These are phyloP conservation scores for Auxenochlorella protothecoides DNA, from an alignment of 139 green algal species.

Conservation along the genomic window DNA sequence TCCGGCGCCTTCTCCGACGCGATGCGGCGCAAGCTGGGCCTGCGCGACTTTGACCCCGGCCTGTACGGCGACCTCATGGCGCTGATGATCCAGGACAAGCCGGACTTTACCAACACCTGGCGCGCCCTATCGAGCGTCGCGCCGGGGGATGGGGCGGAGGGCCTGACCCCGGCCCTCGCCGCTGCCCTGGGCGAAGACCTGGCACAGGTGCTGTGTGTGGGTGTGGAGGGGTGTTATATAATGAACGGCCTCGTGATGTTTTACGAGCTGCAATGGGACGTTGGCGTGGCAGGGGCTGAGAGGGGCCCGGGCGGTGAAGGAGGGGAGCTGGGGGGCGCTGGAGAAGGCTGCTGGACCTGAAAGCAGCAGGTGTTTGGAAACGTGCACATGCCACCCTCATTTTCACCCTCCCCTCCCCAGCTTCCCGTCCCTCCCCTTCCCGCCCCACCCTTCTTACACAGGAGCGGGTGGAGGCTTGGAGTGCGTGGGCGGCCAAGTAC, in stretches of 20 bases:
- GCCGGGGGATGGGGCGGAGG: background rate
- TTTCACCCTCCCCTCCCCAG: too few species aligned
- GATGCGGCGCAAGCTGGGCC: conserved; percentile 66
- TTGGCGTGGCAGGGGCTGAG: too few species aligned
- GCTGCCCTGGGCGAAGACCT: background rate
- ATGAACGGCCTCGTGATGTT: background rate
- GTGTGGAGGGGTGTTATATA: too few species aligned
- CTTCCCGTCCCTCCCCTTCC: background rate
- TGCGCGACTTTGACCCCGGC: conserved; percentile 46
- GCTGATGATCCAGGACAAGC: conserved; percentile 9
- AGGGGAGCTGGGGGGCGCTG: too few species aligned
- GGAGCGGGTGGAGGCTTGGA: conserved; percentile 40
- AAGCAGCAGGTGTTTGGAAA: too few species aligned
- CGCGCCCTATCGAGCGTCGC: background rate
- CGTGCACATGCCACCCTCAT: too few species aligned
- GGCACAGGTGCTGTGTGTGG: background rate
- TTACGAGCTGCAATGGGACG: too few species aligned
- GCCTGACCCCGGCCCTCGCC: background rate
- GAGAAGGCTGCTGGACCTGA: too few species aligned
- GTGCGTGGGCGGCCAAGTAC: conserved; percentile 49
- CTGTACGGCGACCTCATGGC: conserved; percentile 16
- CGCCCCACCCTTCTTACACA: background rate
- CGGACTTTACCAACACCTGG: conserved; percentile 77
- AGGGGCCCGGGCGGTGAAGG: background rate
- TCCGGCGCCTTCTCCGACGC: conserved; percentile 8